Evolutionary conservation across 208 protist genomes (phyloP).

Genomic region (Tritrichomonas foetus): DNA sequence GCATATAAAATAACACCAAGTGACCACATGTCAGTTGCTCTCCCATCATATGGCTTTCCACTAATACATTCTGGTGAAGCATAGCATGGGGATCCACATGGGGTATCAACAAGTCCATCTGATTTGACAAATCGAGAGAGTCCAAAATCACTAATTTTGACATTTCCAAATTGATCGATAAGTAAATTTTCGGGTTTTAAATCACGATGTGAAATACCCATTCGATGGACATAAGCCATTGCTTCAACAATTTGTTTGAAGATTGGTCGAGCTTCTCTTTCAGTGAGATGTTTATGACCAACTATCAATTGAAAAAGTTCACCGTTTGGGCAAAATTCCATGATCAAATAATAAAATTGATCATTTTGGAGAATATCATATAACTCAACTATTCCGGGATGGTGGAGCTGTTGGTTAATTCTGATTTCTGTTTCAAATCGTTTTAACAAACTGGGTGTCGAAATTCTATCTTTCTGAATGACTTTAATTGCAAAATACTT

Average conservation of each 20-base stretch:
- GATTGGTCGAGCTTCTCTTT: neutral
- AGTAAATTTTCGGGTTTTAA: constrained; percentile 34
- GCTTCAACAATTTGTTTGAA: neutral
- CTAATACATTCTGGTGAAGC: neutral
- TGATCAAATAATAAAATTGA: neutral
- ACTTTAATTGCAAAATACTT: too few relatives aligned
- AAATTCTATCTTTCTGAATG: too few relatives aligned
- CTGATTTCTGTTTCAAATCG: neutral
- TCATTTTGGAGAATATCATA: neutral
- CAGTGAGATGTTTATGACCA: neutral
- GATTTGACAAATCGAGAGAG: too few relatives aligned
- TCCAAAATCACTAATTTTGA: constrained; percentile 32
- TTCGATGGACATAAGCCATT: neutral
- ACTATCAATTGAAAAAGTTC: neutral
- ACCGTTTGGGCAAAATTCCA: constrained; percentile 9
- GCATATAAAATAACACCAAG: neutral
- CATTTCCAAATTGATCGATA: neutral
- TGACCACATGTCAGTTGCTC: neutral
- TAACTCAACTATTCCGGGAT: neutral
- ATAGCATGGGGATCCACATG: neutral
- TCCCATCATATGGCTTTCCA: neutral
- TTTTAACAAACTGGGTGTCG: too few relatives aligned
- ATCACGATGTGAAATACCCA: neutral
- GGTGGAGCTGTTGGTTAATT: neutral
- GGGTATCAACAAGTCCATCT: neutral